Evolutionary conservation across 1,139 yeast genomes (phyloP).

Genomic region (Wickerhamomyces sp.): DNA sequence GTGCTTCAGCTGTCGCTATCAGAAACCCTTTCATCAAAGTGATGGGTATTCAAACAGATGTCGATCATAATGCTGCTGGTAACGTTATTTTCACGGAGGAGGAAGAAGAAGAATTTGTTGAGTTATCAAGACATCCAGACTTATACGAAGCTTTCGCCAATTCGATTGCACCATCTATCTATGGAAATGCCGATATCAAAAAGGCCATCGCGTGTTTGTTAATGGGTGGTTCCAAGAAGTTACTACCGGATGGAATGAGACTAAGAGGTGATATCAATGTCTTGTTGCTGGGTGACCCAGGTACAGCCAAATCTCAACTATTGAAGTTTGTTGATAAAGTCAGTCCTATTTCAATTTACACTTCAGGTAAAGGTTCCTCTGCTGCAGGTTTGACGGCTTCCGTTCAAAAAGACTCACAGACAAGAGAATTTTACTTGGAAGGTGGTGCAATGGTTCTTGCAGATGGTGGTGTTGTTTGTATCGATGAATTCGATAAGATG

Average conservation of each 20-base stretch:
- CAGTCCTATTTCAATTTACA: conserved; percentile 90
- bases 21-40: conserved; percentile 89
- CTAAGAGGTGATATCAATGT: conserved; percentile 97
- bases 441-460: conserved; percentile 99
- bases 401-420: conserved; percentile 84
- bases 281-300: conserved; percentile 92
- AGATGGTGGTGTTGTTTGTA: conserved; percentile 98
- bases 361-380: conserved; percentile 98
- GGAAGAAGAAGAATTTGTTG: conserved; percentile 88
- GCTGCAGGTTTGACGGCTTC: conserved; percentile 99
- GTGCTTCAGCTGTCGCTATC: conserved; percentile 71
- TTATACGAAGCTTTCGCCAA: conserved; percentile 79
- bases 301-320: conserved; percentile 96
- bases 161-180: conserved; percentile 95
- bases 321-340: conserved; percentile 92
- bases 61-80: conserved; percentile 63
- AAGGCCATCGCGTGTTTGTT: conserved; percentile 88
- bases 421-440: conserved; percentile 90
- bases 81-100: conserved; percentile 76
- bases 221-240: conserved; percentile 91
- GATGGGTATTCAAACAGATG: conserved; percentile 79
- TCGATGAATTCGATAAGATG: conserved; percentile 99
- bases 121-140: conserved; percentile 76
- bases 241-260: conserved; percentile 94
- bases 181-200: conserved; percentile 88